A percentile compares a stretch with the other conserved stretches of the same genome.
phyloP scores from a whole-genome alignment of 805 yeast species.

The Metschnikowia lachancei region DNA sequence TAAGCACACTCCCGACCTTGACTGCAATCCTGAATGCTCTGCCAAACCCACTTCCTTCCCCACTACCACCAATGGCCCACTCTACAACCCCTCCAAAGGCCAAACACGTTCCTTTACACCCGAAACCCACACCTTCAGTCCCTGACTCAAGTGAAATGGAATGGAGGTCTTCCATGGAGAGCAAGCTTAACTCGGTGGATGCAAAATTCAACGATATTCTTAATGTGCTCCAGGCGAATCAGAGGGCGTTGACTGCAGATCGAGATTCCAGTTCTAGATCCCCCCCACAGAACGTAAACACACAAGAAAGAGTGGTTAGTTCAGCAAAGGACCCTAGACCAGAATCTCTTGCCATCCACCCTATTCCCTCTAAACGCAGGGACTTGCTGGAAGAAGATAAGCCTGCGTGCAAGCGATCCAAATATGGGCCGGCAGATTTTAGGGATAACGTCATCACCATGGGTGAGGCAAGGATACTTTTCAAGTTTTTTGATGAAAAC shows the following conservation, averaged over 20 bases:
- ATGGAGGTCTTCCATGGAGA: conserved; percentile 39
- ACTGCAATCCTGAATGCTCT: background rate
- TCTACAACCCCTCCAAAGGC: background rate
- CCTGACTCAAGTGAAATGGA: conserved; percentile 15
- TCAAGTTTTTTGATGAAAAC: conserved; percentile 50
- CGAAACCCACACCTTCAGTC: background rate
- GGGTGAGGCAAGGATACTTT: conserved; percentile 47
- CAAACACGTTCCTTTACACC: background rate
- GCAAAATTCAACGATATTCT: conserved; percentile 38
- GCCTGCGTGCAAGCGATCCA: background rate
- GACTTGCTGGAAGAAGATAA: background rate
- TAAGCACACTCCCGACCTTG: background rate
- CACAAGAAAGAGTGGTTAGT: background rate
- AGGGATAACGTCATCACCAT: conserved; percentile 35
- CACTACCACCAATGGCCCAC: conserved; percentile 1
- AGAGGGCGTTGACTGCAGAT: conserved; percentile 21
- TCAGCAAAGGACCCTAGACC: background rate
- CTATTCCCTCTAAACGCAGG: background rate
- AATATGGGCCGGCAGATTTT: conserved; percentile 23
- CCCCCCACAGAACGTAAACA: background rate
- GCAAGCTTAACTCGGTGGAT: conserved; percentile 36
- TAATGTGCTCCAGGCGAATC: conserved; percentile 32
- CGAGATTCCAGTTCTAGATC: background rate
- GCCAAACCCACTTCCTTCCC: background rate
- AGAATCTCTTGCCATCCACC: background rate